Evolutionary conservation across 768 basidiomycete genomes (phyloP).

Genomic region (Serendipita vermifera): DNA sequence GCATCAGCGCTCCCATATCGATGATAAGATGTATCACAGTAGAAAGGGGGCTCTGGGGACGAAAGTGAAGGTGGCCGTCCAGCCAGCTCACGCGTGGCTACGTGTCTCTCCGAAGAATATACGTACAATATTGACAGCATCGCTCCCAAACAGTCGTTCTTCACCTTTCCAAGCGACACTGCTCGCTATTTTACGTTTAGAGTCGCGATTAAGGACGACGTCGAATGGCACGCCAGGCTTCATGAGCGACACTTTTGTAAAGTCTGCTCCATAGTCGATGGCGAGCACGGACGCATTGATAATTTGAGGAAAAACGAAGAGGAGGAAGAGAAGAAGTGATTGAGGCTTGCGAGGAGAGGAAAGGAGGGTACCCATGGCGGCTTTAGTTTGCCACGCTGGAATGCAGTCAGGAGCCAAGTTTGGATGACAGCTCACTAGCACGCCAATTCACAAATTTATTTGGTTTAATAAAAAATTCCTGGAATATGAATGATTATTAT

Average conservation of each 20-base stretch:
- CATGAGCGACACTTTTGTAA: conserved; percentile 92
- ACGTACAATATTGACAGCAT: conserved; percentile 79
- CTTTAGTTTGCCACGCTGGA: conserved; percentile 2
- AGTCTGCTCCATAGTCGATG: conserved; percentile 97
- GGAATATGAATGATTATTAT: no score
- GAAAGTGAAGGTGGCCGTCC: no score
- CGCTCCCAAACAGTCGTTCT: conserved; percentile 79
- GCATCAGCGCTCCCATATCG: no score
- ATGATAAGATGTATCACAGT: neutral
- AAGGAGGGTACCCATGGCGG: neutral
- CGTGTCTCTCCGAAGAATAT: conserved; percentile 1
- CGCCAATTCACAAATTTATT: no score
- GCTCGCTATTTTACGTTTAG: conserved; percentile 87
- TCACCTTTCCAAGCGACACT: conserved; percentile 80
- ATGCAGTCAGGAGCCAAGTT: no score
- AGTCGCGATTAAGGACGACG: conserved; percentile 90
- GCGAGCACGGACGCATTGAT: conserved; percentile 72
- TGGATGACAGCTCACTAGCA: neutral
- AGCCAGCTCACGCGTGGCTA: conserved; percentile 10
- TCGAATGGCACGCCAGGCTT: conserved; percentile 93
- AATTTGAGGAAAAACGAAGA: conserved; percentile 24
- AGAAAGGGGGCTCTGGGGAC: neutral
- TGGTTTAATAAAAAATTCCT: no score
- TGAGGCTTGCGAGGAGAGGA: neutral
- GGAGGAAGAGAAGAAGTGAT: conserved; percentile 10